Evolutionary conservation across 768 basidiomycete species (phyloP), one percentile per base, ranked within the genome.

Genomic region (Leccinum longicurvipes): DNA sequence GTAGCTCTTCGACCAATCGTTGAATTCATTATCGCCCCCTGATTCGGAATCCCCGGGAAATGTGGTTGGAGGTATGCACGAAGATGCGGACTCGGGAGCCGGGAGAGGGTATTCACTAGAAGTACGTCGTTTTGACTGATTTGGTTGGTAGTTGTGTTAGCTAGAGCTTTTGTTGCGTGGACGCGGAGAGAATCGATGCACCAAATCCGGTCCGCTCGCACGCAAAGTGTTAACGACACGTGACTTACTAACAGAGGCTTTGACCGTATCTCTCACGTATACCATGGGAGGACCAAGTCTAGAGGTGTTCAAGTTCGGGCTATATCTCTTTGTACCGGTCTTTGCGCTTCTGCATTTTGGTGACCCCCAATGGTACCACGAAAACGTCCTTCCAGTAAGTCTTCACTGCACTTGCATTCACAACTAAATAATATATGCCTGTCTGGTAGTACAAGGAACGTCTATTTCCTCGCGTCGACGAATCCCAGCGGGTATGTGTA

Each of bases 1-100:
- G 68, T 91, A 98, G 66, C 86, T 89, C 65, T 81, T 87, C 2
- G 91, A 90, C 95, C 95, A 98, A 71, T 98, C 91, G 3, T 81
- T 88, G 46, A 53, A 49, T 36, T 48, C 44, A 29, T 17, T 27
- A 27, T 72, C 61, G 8, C 58, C 54, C 44, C 57, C 66, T n/a
- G 66, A 57, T 6, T 53, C 49, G 6, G 68, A 61, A 32, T 71
- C 70, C 6, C 70, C 68, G 5, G 70, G 58, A 21, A 71, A 72
- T 14, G 66, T 60, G 41, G 44, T 52, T 56, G 63, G 67, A 24
- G 63, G 55, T 10, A 49, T 21, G 9, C 53, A 49, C 1, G 55
- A 23, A 23, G 63, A 61, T 9, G 58, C 32, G 28, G 69, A 45
- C 51, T 54, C n/a, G n/a, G n/a, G n/a, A n/a, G n/a, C n/a, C n/a